Conservation (phyloP, 2,329 filamentous ascomycete species). For the Neofusicoccum laricinum region DNA sequence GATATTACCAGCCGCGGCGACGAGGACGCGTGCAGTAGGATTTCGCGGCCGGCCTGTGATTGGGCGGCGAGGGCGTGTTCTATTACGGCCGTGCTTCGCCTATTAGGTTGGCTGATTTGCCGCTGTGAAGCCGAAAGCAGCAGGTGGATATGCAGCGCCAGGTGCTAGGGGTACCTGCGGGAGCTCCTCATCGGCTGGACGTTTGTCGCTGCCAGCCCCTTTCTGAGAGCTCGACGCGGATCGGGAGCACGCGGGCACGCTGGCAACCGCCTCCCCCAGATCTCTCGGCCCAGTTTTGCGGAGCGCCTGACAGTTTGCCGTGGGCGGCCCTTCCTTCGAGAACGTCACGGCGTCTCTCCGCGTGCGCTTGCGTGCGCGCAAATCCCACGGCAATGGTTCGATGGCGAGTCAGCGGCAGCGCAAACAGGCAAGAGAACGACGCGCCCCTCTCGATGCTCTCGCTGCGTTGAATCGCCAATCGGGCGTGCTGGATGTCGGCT, state of each 20-base stretch:
- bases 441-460: not conserved
- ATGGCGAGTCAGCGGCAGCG: conserved; percentile 3
- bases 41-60: no score
- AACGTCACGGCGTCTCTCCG: not conserved
- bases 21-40: no score
- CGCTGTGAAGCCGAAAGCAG: not conserved
- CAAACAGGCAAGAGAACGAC: not conserved
- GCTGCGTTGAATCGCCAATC: not conserved
- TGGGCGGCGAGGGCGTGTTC: not conserved
- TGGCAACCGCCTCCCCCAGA: not conserved
- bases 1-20: no score
- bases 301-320: not conserved
- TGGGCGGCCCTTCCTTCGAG: not conserved
- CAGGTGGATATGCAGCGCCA: not conserved
- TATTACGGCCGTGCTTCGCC: not conserved
- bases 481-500: not conserved
- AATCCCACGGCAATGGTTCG: not conserved
- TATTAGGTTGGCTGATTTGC: conserved; percentile 3
- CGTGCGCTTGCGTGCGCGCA: not conserved
- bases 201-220: not conserved
- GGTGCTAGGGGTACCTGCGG: not conserved
- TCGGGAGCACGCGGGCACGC: not conserved
- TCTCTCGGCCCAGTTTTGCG: not conserved
- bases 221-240: no score
- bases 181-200: not conserved